Evolutionary conservation across 202 grass and related monocot species (phyloP).

Genomic region (Saccharum hybrid): DNA sequence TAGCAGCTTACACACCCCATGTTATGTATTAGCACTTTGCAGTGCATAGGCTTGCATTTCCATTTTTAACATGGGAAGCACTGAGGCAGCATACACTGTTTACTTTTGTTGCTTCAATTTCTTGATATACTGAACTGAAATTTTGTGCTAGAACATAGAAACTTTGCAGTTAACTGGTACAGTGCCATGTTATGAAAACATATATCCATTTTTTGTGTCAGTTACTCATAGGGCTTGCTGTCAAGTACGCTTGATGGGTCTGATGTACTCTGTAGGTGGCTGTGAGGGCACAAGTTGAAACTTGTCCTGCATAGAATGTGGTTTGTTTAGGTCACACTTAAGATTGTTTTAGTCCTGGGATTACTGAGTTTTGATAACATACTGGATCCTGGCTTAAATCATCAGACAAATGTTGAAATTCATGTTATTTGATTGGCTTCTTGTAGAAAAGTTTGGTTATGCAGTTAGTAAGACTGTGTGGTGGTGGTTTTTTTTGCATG

Average conservation of each 20-base stretch:
- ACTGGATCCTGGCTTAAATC: background rate
- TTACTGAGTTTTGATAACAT: slow-evolving; percentile 12
- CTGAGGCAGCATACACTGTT: background rate
- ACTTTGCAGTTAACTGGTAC: background rate
- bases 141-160: background rate
- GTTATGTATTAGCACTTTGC: background rate
- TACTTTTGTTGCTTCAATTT: slow-evolving; percentile 22
- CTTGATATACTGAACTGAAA: slow-evolving; percentile 6
- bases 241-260: background rate
- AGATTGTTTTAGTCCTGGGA: background rate
- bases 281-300: background rate
- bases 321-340: background rate
- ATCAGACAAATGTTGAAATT: background rate
- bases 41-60: background rate
- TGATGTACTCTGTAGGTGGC: background rate
- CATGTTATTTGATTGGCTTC: background rate
- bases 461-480: background rate
- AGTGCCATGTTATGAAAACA: background rate
- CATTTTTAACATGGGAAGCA: background rate
- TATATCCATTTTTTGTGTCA: background rate
- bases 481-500: background rate
- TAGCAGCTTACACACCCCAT: slow-evolving; percentile 1
- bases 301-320: too few relatives aligned
- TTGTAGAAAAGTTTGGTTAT: background rate
- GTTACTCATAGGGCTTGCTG: background rate